These are phyloP conservation scores for Wickerhamiella parazyma DNA, from an alignment of 805 yeast species.

Conservation along the genomic window DNA sequence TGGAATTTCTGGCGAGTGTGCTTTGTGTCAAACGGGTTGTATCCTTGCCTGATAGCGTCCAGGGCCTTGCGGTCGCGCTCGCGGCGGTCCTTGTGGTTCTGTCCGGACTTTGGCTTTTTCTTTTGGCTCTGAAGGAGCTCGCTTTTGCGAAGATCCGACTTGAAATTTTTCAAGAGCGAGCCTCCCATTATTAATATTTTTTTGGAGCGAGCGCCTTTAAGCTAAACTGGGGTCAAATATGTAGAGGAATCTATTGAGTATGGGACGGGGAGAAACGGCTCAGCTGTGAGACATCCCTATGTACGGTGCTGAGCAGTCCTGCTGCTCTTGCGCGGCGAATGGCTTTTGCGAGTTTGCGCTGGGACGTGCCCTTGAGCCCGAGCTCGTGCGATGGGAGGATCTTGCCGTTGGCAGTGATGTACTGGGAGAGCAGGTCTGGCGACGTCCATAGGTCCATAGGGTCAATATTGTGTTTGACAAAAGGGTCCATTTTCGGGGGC, in stretches of 20 bases:
- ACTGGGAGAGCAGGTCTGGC: conserved; percentile 55
- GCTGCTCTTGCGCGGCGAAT: conserved; percentile 66
- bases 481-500: conserved; percentile 22
- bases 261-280: neutral
- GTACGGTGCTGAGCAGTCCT: conserved; percentile 68
- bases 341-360: conserved; percentile 59
- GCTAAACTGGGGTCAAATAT: neutral
- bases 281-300: conserved; percentile 20
- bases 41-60: conserved; percentile 57
- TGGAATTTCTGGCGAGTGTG: conserved; percentile 48
- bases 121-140: conserved; percentile 33
- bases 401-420: conserved; percentile 57
- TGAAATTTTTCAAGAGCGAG: conserved; percentile 19
- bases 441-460: conserved; percentile 60
- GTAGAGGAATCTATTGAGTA: neutral
- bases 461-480: conserved; percentile 26
- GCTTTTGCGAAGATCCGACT: conserved; percentile 39
- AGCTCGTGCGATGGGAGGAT: conserved; percentile 61
- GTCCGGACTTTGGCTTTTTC: conserved; percentile 12
- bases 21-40: conserved; percentile 81
- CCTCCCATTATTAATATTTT: conserved; percentile 13
- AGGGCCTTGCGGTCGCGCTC: conserved; percentile 33
- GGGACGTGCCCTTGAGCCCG: conserved; percentile 53
- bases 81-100: conserved; percentile 37
- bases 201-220: neutral